These are phyloP conservation scores for Globisporangium sylvaticum DNA, from an alignment of 352 stramenopile species.

Conservation along the genomic window DNA sequence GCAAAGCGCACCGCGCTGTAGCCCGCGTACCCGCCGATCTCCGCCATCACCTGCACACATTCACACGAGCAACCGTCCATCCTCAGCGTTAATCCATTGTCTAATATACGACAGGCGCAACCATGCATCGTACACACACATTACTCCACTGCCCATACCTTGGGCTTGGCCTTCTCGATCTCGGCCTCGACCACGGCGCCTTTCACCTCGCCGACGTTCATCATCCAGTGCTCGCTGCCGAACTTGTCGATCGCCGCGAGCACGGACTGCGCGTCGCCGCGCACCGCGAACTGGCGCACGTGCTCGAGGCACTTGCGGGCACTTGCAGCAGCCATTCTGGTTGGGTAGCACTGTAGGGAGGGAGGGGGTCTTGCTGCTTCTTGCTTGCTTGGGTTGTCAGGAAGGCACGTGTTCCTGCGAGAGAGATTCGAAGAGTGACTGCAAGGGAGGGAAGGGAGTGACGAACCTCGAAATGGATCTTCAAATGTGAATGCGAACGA, in stretches of 20 bases:
- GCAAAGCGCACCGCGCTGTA: conserved; percentile 51
- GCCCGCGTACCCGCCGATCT: conserved; percentile 35
- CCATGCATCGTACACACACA: too few relatives aligned
- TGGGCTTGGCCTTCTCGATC: conserved; percentile 32
- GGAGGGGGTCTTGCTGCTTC: too few relatives aligned
- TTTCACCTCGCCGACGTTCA: conserved; percentile 31
- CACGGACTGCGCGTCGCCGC: conserved; percentile 31
- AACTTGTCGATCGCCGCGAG: conserved; percentile 35
- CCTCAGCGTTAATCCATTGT: not conserved
- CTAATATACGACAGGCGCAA: too few relatives aligned
- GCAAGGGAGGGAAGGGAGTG: too few relatives aligned
- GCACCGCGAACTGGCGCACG: conserved; percentile 27
- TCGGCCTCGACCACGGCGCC: conserved; percentile 28
- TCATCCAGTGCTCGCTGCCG: conserved; percentile 24
- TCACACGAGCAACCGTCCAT: not conserved
- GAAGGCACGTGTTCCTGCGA: not conserved
- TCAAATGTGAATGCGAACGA: too few relatives aligned
- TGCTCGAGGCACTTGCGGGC: conserved; percentile 25
- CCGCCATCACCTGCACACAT: conserved; percentile 23
- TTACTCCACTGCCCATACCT: too few relatives aligned
- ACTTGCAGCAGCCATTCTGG: not conserved
- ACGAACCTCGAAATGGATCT: too few relatives aligned
- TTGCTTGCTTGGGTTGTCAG: too few relatives aligned
- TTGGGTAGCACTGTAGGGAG: too few relatives aligned
- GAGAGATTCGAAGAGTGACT: not conserved